These are phyloP conservation scores for Anisodus tanguticus DNA, from an alignment of 257 asterid genomes.

Conservation along the genomic window DNA sequence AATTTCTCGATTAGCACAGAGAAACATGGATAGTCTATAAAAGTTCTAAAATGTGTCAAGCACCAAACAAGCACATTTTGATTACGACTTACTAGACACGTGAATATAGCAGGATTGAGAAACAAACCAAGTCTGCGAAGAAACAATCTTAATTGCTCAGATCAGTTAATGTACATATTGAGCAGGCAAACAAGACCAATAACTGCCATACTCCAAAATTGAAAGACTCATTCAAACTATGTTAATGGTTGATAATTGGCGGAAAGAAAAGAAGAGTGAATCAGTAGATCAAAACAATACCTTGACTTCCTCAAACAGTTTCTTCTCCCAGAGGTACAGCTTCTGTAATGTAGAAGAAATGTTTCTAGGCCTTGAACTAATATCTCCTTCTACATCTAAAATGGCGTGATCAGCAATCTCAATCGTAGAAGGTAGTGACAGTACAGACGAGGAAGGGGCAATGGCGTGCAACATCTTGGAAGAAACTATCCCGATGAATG, in stretches of 20 bases:
- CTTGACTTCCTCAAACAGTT: slow-evolving; percentile 93
- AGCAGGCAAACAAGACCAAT: neutral
- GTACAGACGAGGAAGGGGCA: slow-evolving; percentile 51
- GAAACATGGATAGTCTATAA: too few relatives aligned
- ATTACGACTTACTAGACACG: neutral
- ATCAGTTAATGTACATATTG: neutral
- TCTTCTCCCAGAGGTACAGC: slow-evolving; percentile 95
- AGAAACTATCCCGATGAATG: slow-evolving; percentile 56
- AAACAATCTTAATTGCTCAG: neutral
- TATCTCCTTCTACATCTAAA: slow-evolving; percentile 58
- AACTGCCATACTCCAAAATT: neutral
- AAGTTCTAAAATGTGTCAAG: neutral
- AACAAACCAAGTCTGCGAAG: neutral
- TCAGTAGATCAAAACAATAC: slow-evolving; percentile 44
- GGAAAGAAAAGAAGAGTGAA: neutral
- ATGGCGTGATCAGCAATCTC: slow-evolving; percentile 53
- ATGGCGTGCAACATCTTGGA: slow-evolving; percentile 72
- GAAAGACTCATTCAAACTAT: neutral
- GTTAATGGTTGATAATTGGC: neutral
- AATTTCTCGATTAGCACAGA: neutral
- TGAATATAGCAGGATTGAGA: neutral
- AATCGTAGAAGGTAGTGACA: slow-evolving; percentile 56
- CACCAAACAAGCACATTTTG: neutral
- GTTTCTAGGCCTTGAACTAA: slow-evolving; percentile 62
- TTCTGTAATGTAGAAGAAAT: slow-evolving; percentile 90